Evolutionary conservation across 2,329 filamentous ascomycete species (phyloP).

Genomic region (Phialophora expanda): DNA sequence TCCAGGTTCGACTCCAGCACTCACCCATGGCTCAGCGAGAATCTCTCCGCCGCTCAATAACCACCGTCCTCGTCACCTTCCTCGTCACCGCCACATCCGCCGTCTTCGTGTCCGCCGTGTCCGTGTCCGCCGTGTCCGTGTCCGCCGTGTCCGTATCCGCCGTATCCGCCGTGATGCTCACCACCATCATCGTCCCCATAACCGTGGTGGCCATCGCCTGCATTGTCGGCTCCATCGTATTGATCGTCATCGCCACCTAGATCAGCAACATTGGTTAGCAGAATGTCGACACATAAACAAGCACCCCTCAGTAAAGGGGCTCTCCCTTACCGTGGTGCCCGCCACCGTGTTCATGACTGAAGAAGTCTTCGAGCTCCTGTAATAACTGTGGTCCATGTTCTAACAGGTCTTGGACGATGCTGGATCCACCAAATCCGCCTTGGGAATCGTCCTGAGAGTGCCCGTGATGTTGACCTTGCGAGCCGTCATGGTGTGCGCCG

Average conservation of each 20-base stretch:
- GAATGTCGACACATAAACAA: neutral
- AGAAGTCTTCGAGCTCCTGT: neutral
- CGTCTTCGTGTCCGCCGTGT: no score
- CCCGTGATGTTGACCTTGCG: neutral
- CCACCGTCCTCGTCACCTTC: neutral
- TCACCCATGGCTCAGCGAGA: neutral
- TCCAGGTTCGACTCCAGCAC: neutral
- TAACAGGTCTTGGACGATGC: neutral
- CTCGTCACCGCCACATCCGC: neutral
- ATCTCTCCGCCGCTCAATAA: neutral
- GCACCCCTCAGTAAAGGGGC: neutral
- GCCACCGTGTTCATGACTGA: neutral
- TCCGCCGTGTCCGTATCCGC: no score
- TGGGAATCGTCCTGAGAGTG: neutral
- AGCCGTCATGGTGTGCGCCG: neutral
- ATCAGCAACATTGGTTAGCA: neutral
- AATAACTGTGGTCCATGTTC: neutral
- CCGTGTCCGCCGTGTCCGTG: no score
- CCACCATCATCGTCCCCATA: neutral
- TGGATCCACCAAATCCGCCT: neutral
- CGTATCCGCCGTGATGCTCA: neutral
- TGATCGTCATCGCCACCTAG: neutral
- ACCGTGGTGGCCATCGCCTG: neutral
- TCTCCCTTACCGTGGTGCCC: neutral
- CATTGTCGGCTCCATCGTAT: neutral